phyloP scores from a whole-genome alignment of 2,329 filamentous ascomycete species.

The Penicillium sp. region DNA sequence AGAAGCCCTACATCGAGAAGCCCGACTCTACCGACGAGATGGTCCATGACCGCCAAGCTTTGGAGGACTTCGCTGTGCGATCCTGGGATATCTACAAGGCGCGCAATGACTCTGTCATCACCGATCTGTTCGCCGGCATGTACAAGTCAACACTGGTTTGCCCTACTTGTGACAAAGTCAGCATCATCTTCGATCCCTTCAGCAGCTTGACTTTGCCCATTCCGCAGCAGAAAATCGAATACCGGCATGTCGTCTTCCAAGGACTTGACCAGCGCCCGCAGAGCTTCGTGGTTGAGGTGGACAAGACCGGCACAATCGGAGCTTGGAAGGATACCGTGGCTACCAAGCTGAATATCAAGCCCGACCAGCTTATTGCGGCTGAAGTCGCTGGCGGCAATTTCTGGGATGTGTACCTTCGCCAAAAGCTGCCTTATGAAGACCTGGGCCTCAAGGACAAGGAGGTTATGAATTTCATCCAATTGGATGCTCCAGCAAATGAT shows the following conservation, averaged over 20 bases:
- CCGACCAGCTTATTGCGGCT: conserved; percentile 72
- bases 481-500: conserved; percentile 65
- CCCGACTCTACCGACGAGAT: conserved; percentile 97
- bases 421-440: conserved; percentile 67
- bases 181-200: conserved; percentile 98
- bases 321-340: conserved; percentile 59
- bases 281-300: conserved; percentile 76
- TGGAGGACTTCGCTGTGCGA: conserved; percentile 82
- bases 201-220: conserved; percentile 91
- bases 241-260: conserved; percentile 74
- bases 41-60: conserved; percentile 79
- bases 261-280: conserved; percentile 75
- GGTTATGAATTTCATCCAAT: conserved; percentile 74
- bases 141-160: conserved; percentile 98
- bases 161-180: conserved; percentile 89
- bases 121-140: conserved; percentile 94
- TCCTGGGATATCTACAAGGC: conserved; percentile 92
- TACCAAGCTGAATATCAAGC: conserved; percentile 57
- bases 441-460: conserved; percentile 67
- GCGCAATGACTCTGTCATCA: conserved; percentile 92
- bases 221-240: conserved; percentile 84
- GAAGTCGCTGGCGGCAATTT: conserved; percentile 86
- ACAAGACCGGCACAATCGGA: conserved; percentile 68
- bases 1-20: conserved; percentile 97
- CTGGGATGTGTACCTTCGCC: conserved; percentile 83